Base-by-base conservation (phyloP, 345 rosid genomes). In the Leavenworthia alabamica region DNA sequence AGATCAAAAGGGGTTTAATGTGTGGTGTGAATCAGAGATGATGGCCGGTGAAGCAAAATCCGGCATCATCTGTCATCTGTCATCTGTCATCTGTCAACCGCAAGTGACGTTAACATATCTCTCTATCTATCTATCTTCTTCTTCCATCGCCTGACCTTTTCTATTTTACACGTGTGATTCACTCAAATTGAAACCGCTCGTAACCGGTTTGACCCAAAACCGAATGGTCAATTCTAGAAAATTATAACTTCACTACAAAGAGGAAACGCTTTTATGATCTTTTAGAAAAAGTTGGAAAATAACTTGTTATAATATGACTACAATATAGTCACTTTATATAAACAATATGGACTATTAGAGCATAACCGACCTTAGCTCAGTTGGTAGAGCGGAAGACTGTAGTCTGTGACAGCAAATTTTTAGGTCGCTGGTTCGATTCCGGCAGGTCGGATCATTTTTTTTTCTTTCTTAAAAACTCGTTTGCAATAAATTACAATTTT, bases 351-450 rank as follows among this genome's bases (percentile, higher is more conserved):
- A n/a, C n/a, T n/a, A n/a, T n/a, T n/a, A n/a, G n/a, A n/a, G n/a
- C n/a, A n/a, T n/a, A n/a, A n/a, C n/a, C 90, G 95, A 86, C 90
- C 86, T 89, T 92, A 85, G 96, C 98, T 92, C 89, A 89, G 96
- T 83, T 92, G 98, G 93, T 47, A 92, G 95, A 83, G 98, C 96
- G 95, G 98, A 86, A 96, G 97, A 89, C 95, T 89, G 95, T 92
- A 92, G 97, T 80, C 51, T 48, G 58, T 36, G 57, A 56, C 59
- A 57, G 65, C 28, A 11, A 48, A 67, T 57, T 64, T 67, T 57
- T 67, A 68, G 72, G 60, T 60, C 72, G 59, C 73, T 68, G 73
- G 66, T 68, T 68, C 54, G 73, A 68, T 59, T 68, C 40, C 66
- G 63, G 65, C 72, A 67, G 59, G 59, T 58, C 66, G 72, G 72